phyloP scores from a whole-genome alignment of 306 rosid species.

The Phaseolus lunatus region DNA sequence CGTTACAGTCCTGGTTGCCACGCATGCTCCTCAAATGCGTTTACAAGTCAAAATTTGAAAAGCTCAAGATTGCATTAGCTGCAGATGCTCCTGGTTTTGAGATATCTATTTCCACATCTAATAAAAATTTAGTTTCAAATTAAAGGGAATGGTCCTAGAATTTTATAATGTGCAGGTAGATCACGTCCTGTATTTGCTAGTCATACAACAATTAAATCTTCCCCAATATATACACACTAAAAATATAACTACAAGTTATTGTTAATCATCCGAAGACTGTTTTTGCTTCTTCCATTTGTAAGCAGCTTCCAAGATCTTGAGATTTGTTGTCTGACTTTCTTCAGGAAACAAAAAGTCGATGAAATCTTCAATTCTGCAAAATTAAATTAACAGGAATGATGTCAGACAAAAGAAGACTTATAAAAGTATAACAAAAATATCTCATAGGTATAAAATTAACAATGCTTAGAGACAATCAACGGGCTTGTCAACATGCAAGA shows the following conservation, averaged over 20 bases:
- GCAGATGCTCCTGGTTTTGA: not conserved
- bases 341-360: conserved; percentile 85
- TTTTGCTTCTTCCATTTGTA: conserved; percentile 93
- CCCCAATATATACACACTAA: conserved; percentile 35
- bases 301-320: conserved; percentile 96
- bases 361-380: conserved; percentile 82
- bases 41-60: conserved; percentile 20
- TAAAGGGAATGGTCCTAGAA: too few species aligned
- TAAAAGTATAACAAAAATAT: not conserved
- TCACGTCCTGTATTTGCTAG: not conserved
- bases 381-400: conserved; percentile 38
- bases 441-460: too few species aligned
- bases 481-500: conserved; percentile 10
- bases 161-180: too few species aligned
- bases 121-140: too few species aligned
- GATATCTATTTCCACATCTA: not conserved
- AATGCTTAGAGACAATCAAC: not conserved
- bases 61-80: conserved; percentile 15
- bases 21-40: conserved; percentile 1
- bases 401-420: conserved; percentile 13
- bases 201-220: not conserved
- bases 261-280: conserved; percentile 59
- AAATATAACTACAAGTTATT: conserved; percentile 1
- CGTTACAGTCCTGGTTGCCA: too few species aligned
- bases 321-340: conserved; percentile 85